These are phyloP conservation scores for Globisporangium rhizosaccharum DNA, from an alignment of 352 stramenopile species.

Conservation along the genomic window DNA sequence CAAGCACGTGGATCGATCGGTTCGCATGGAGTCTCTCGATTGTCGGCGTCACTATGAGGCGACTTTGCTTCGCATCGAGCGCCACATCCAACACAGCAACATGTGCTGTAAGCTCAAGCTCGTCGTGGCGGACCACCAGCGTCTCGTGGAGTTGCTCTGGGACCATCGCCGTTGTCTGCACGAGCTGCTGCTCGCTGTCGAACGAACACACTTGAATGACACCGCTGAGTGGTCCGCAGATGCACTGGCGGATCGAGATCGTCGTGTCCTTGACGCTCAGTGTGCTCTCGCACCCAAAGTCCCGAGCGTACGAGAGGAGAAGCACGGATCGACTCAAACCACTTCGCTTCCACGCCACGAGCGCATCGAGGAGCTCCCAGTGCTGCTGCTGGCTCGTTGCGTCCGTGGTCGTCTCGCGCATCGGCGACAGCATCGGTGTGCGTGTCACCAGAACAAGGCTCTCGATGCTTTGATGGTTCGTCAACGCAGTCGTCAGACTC, in stretches of 20 bases:
- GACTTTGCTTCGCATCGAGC: background rate
- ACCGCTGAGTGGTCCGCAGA: slow-evolving; percentile 29
- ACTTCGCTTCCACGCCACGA: slow-evolving; percentile 26
- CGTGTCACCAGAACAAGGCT: background rate
- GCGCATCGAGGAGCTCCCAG: slow-evolving; percentile 18
- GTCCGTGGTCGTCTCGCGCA: background rate
- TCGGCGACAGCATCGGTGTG: background rate
- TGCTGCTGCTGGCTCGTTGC: slow-evolving; percentile 2
- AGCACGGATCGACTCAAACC: slow-evolving; percentile 16
- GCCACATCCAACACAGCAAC: background rate
- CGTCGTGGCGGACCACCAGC: slow-evolving; percentile 3
- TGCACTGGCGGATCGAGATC: slow-evolving; percentile 27
- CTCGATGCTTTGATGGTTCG: background rate
- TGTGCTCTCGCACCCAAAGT: slow-evolving; percentile 14
- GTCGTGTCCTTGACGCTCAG: slow-evolving; percentile 34
- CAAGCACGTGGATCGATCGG: background rate
- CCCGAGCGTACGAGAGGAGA: slow-evolving; percentile 17
- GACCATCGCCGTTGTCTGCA: background rate
- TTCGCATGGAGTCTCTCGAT: background rate
- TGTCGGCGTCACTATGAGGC: background rate
- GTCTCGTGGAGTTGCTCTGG: slow-evolving; percentile 4
- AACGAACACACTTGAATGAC: background rate
- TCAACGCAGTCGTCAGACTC: background rate
- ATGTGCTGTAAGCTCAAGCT: slow-evolving; percentile 6
- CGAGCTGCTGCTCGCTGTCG: background rate